Base-by-base conservation (phyloP, 164 flowering plant genomes). In the Pachysandra terminalis region DNA sequence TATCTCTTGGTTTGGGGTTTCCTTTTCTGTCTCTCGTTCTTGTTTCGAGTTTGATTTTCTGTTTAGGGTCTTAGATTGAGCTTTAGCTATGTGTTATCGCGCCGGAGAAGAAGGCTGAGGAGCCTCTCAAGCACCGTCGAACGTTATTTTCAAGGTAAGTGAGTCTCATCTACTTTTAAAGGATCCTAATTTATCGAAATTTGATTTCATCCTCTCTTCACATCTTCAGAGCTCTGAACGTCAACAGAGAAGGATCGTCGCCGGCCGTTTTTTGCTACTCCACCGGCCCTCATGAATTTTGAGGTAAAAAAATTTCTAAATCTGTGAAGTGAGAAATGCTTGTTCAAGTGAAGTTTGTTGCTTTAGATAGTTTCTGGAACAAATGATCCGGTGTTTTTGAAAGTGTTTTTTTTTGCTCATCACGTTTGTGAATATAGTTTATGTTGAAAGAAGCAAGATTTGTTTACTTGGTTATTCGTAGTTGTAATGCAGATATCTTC, bases 281-380 rank as follows among this genome's bases (percentile, higher is more conserved):
- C 35, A 37, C 55, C 22, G 19, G 19, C 56, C 61, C 67, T 53
- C 40, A 59, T 75, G 72, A 75, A 75, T 63, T 75, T 67, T 48
- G 73, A 53, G 74, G 78, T 75, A 71, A 63, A 35, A 32, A 24
- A n/a, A n/a, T n/a, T n/a, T n/a, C n/a, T n/a, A n/a, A 19, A 27
- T 40, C 23, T 32, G 17, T 10, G 40, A 32, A 32, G 7, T 32
- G 3, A 32, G 37, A 32, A 21, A 8, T 28, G 1, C 13, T 32
- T 53, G 48, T 53, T 65, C 25, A 19, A 35, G 19, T 10, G 23
- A 16, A 37, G 24, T 60, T 60, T 35, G 15, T 3, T 35, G 24
- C 13, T 32, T 32, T 35, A 45, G 17, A 13, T 45, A 45, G 51
- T 45, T 45, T 5, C 51, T 12, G 16, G 17, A 10, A n/a, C n/a